A percentile compares a stretch with the other conserved stretches of the same genome.
phyloP scores from a whole-genome alignment of 2,329 filamentous ascomycete genomes.

The Raffaelea ambrosiae region DNA sequence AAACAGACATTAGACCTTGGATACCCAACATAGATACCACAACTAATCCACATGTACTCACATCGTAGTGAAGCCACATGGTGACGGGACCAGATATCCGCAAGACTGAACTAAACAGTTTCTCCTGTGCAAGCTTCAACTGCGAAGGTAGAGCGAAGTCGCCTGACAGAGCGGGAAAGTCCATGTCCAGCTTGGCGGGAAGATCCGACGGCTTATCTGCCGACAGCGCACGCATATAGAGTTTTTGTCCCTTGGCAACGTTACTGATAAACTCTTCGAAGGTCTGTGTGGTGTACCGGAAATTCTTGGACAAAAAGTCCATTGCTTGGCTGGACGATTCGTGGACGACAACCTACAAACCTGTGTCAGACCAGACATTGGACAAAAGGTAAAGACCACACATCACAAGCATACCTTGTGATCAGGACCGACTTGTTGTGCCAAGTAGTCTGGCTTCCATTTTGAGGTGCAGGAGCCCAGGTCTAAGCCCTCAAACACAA shows the following conservation, averaged over 20 bases:
- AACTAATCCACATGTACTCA: too few relatives aligned
- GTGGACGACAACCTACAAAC: constrained; percentile 62
- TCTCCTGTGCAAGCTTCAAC: constrained; percentile 49
- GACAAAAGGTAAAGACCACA: not conserved
- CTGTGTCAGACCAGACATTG: not conserved
- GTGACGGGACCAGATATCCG: constrained; percentile 71
- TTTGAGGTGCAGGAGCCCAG: constrained; percentile 57
- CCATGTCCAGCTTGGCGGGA: constrained; percentile 59
- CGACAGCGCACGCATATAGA: constrained; percentile 77
- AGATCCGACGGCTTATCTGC: constrained; percentile 56
- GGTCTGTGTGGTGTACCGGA: constrained; percentile 59
- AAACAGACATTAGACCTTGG: not conserved
- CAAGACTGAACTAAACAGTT: constrained; percentile 68
- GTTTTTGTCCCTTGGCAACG: constrained; percentile 47
- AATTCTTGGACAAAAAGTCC: constrained; percentile 80
- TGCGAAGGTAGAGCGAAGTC: constrained; percentile 64
- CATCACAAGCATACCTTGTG: constrained; percentile 40
- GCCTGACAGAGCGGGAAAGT: constrained; percentile 60
- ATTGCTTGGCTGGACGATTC: constrained; percentile 57
- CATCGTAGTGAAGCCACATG: constrained; percentile 89
- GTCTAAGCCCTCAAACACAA: constrained; percentile 55
- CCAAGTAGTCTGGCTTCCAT: constrained; percentile 65
- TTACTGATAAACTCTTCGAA: constrained; percentile 60
- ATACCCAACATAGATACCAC: too few relatives aligned
- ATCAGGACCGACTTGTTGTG: constrained; percentile 48